phyloP scores from a whole-genome alignment of 371 early-diverging fungal species.

The Mortierella sp. region DNA sequence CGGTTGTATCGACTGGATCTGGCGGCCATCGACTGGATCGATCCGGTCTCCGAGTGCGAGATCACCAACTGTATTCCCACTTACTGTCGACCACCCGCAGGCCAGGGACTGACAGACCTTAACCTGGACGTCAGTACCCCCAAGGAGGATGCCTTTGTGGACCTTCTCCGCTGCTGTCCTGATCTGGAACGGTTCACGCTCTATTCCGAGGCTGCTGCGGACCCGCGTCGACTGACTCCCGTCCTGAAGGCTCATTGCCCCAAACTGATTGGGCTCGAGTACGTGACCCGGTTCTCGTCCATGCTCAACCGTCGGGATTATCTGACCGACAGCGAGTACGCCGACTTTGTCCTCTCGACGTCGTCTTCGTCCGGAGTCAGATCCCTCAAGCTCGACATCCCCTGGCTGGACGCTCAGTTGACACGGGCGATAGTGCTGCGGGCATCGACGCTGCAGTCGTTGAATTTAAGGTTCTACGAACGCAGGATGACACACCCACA shows the following conservation, averaged over 20 bases:
- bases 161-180: constrained; percentile 30
- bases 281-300: constrained; percentile 31
- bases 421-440: constrained; percentile 30
- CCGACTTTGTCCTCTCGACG: constrained; percentile 29
- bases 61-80: neutral
- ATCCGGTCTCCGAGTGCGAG: constrained; percentile 3
- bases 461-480: constrained; percentile 25
- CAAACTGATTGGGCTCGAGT: constrained; percentile 26
- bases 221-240: constrained; percentile 25
- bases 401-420: constrained; percentile 32
- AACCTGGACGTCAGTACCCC: constrained; percentile 28
- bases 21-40: constrained; percentile 38
- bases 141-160: constrained; percentile 35
- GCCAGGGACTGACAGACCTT: constrained; percentile 21
- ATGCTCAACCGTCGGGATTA: constrained; percentile 27
- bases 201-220: constrained; percentile 32
- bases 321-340: constrained; percentile 34
- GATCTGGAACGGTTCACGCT: constrained; percentile 36
- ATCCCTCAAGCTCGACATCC: constrained; percentile 37
- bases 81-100: neutral
- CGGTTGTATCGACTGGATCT: constrained; percentile 14
- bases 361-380: constrained; percentile 1
- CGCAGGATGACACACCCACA: constrained; percentile 16
- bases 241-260: constrained; percentile 27
- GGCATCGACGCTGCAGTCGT: constrained; percentile 10